Percentiles rank a stretch among this genome's conserved stretches.
Evolutionary conservation across 345 rosid species (phyloP).

Genomic region (Salix exigua): DNA sequence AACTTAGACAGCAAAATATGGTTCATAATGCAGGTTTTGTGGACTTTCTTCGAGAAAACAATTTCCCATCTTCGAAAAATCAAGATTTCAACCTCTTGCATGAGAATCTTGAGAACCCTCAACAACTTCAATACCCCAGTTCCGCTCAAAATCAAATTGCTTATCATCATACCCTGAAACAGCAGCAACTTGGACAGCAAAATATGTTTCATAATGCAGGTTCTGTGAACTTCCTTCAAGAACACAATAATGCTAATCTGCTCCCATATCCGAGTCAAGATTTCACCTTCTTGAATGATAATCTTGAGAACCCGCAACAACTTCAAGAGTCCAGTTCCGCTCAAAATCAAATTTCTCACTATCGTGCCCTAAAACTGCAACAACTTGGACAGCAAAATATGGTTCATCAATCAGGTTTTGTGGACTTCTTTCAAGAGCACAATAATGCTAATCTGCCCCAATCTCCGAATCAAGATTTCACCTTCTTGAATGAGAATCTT

Average conservation of each 20-base stretch:
- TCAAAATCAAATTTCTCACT: neutral
- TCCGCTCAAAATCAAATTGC: neutral
- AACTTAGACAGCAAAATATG: neutral
- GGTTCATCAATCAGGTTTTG: neutral
- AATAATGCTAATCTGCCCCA: neutral
- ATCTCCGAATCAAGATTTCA: neutral
- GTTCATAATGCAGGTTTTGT: neutral
- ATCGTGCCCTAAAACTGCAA: neutral
- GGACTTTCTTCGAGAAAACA: neutral
- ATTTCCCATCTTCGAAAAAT: neutral
- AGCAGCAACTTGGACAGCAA: neutral
- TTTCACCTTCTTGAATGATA: neutral
- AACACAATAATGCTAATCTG: neutral
- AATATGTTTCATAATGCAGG: neutral
- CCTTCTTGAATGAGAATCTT: neutral
- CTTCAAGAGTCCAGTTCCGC: neutral
- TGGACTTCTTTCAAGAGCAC: neutral
- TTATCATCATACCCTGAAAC: neutral
- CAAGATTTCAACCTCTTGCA: neutral
- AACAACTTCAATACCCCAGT: neutral
- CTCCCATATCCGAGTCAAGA: neutral
- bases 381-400: neutral
- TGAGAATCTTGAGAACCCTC: neutral
- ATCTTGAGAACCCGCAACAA: neutral
- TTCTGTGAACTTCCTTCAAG: neutral